phyloP scores from a whole-genome alignment of 1,284 basidiomycete genomes.

The Sanghuangporus sanghuang region DNA sequence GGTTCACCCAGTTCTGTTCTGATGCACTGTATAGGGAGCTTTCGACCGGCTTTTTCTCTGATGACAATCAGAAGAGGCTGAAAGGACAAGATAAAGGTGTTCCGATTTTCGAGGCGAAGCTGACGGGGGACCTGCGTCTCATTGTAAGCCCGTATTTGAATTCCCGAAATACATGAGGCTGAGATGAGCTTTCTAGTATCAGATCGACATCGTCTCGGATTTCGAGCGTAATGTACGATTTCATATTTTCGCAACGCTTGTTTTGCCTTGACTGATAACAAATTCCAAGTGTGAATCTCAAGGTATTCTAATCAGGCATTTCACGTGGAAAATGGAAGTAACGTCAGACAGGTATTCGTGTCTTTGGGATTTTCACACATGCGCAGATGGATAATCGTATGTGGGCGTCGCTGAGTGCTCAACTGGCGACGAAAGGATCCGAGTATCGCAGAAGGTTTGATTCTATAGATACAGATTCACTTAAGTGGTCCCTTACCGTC shows the following conservation, averaged over 20 bases:
- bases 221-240: constrained; percentile 43
- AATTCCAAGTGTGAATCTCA: not conserved
- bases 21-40: constrained; percentile 42
- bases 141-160: constrained; percentile 38
- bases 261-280: not conserved
- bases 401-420: constrained; percentile 52
- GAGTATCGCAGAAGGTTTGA: constrained; percentile 38
- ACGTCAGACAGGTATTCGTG: constrained; percentile 37
- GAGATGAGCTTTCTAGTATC: constrained; percentile 40
- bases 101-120: constrained; percentile 65
- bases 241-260: not conserved
- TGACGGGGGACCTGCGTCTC: constrained; percentile 54
- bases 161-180: not conserved
- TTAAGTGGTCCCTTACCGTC: too few species aligned
- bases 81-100: constrained; percentile 40
- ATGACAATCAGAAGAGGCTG: constrained; percentile 62
- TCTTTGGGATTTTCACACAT: constrained; percentile 65
- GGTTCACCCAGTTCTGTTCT: not conserved
- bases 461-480: too few species aligned
- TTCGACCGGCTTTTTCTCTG: constrained; percentile 61
- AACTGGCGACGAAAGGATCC: constrained; percentile 46
- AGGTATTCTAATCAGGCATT: too few species aligned
- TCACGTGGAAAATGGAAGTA: too few species aligned
- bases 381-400: constrained; percentile 47
- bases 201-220: constrained; percentile 54